phyloP scores from a whole-genome alignment of 371 early-diverging fungal species.

The Saksenaea oblongispora region DNA sequence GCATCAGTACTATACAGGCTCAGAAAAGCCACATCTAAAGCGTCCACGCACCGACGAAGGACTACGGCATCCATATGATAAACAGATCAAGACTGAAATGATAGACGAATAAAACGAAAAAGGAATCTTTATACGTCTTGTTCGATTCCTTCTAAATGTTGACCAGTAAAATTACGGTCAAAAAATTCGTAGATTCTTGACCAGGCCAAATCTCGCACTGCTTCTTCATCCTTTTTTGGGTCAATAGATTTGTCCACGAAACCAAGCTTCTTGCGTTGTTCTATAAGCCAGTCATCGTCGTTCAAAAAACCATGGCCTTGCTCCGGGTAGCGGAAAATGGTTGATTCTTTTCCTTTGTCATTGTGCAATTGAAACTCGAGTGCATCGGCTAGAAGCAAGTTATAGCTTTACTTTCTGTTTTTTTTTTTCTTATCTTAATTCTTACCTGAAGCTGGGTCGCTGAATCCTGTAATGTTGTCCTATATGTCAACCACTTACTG shows the following conservation, averaged over 20 bases:
- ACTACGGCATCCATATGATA: neutral
- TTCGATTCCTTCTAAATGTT: neutral
- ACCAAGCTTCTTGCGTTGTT: slow-evolving; percentile 42
- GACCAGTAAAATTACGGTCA: neutral
- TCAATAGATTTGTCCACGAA: slow-evolving; percentile 36
- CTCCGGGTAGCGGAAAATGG: slow-evolving; percentile 40
- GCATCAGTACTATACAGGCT: neutral
- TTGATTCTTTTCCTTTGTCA: slow-evolving; percentile 25
- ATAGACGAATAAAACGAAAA: neutral
- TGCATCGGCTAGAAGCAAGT: slow-evolving; percentile 21
- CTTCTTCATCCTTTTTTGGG: slow-evolving; percentile 25
- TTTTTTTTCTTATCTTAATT: slow-evolving; percentile 3
- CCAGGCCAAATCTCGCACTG: slow-evolving; percentile 47
- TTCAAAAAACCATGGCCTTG: slow-evolving; percentile 61
- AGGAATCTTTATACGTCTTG: neutral
- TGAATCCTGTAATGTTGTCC: slow-evolving; percentile 46
- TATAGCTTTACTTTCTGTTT: neutral
- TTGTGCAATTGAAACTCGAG: slow-evolving; percentile 24
- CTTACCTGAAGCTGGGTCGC: slow-evolving; percentile 42
- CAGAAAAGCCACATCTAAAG: neutral
- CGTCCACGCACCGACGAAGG: slow-evolving; percentile 11
- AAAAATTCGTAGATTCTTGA: slow-evolving; percentile 43
- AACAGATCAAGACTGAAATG: slow-evolving; percentile 13
- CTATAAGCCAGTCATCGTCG: slow-evolving; percentile 38
- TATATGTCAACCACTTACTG: slow-evolving; percentile 12